phyloP scores from a whole-genome alignment of 805 yeast species.

The Wickerhamomyces alni region DNA sequence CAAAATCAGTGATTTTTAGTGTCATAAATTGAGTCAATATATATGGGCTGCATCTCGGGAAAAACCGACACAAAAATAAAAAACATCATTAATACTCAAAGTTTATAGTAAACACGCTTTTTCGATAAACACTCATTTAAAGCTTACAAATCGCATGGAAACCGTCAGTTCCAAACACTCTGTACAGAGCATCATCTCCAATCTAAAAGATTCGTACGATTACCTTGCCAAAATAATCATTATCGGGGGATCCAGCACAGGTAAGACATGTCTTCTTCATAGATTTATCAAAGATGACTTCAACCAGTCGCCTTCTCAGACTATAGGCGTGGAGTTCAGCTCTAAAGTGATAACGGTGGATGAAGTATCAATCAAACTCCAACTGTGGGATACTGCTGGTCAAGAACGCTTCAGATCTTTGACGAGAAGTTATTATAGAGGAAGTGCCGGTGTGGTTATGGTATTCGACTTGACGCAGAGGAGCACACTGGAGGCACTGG shows the following conservation, averaged over 20 bases:
- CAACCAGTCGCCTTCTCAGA: slow-evolving; percentile 22
- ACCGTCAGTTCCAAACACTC: neutral
- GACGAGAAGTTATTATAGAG: slow-evolving; percentile 33
- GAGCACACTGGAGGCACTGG: slow-evolving; percentile 22
- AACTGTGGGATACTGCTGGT: slow-evolving; percentile 34
- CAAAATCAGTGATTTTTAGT: neutral
- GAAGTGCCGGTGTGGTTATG: slow-evolving; percentile 31
- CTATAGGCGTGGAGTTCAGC: slow-evolving; percentile 36
- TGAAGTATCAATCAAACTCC: slow-evolving; percentile 16
- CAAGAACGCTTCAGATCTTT: slow-evolving; percentile 32
- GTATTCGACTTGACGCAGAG: slow-evolving; percentile 27
- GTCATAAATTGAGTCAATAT: no score
- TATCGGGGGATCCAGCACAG: slow-evolving; percentile 38
- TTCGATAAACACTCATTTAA: no score
- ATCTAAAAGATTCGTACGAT: slow-evolving; percentile 21
- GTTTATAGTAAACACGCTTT: no score
- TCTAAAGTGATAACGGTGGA: slow-evolving; percentile 25
- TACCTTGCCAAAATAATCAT: slow-evolving; percentile 34
- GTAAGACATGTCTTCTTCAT: slow-evolving; percentile 37
- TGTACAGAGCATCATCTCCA: slow-evolving; percentile 1
- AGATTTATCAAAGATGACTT: slow-evolving; percentile 25
- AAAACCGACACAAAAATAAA: no score
- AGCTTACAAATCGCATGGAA: no score
- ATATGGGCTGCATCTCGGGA: no score
- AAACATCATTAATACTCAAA: no score